Evolutionary conservation across 345 rosid species (phyloP), one percentile per base, ranked within the genome.

Genomic region (Heritiera littoralis): DNA sequence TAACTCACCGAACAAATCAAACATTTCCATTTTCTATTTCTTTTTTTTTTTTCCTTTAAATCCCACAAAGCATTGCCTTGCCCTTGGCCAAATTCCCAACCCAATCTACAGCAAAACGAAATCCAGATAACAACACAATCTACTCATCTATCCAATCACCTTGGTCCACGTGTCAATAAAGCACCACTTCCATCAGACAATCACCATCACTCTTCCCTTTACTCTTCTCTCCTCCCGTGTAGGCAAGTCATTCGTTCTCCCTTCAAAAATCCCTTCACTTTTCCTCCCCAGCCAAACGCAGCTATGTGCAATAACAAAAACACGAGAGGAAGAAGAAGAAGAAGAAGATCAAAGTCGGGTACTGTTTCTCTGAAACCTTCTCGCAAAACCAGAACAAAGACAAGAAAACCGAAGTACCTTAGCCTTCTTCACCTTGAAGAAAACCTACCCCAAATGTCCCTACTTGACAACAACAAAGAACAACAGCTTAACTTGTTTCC

Each of bases 321-420:
- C 38, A 35, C 38, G 43, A 51, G 74, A 74, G 69, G 78, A 80
- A 72, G 55, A 73, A 35, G 38, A 35, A 82, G 81, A 76, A 72
- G 59, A 76, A 78, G 75, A 54, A 72, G 49, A 73, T 56, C 66
- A 64, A 77, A 77, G 56, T 40, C 83, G 18, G 20, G 72, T 79
- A 32, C 78, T 6, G 46, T 73, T 6, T 58, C 85, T 45, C 48
- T 80, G 6, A 82, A 79, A 68, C 76, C 85, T 4, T 69, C 94
- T 79, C 84, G 91, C 75, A 88, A 86, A 82, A 79, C 87, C 46
- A 89, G 93, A 73, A 86, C 85, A 65, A 93, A 81, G 70, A 87
- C 88, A 7, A 90, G 90, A 12, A 94, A 83, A 72, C 98, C 93
- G 8, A 93, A 92, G 80, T 92, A 83, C 72, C 84, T 92, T 15